A percentile compares a stretch with the other conserved stretches of the same genome.
Conservation (phyloP, 768 basidiomycete genomes). For the Crassisporium funariophilum region DNA sequence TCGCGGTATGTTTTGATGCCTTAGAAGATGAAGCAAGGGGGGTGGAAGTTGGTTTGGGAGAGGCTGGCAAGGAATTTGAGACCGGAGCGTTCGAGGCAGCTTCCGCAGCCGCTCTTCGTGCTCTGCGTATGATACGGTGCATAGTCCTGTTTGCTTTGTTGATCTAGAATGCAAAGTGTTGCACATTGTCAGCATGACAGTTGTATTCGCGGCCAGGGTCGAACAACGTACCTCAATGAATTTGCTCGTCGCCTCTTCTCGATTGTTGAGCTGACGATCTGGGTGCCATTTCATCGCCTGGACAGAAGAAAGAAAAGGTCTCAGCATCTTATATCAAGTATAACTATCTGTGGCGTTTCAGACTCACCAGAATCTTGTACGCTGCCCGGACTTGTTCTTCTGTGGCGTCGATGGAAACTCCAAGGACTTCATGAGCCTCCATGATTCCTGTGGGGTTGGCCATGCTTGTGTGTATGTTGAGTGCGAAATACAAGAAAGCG, state of each 20-base stretch:
- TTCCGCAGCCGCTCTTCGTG: constrained; percentile 18
- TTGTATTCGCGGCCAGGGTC: constrained; percentile 1
- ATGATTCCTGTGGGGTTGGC: constrained; percentile 11
- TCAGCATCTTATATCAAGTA: constrained; percentile 1
- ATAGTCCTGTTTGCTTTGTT: constrained; percentile 52
- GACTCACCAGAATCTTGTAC: constrained; percentile 57
- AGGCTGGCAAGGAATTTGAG: not conserved
- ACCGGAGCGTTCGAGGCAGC: not conserved
- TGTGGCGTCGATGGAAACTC: constrained; percentile 45
- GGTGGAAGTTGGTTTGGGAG: constrained; percentile 7
- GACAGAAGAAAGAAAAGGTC: not conserved
- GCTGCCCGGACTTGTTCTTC: constrained; percentile 52
- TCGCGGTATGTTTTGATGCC: constrained; percentile 8
- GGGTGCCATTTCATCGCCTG: constrained; percentile 54
- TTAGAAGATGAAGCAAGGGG: constrained; percentile 14
- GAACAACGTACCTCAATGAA: constrained; percentile 23
- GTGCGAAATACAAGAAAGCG: not conserved
- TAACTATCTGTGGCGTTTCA: constrained; percentile 4
- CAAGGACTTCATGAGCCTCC: constrained; percentile 41
- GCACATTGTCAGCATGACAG: not conserved
- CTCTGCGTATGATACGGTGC: constrained; percentile 38
- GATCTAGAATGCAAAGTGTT: constrained; percentile 35
- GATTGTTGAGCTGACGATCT: constrained; percentile 25
- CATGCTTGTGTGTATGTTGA: not conserved
- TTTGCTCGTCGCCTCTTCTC: constrained; percentile 23